Evolutionary conservation across 2,329 filamentous ascomycete genomes (phyloP), one percentile per base, ranked within the genome.

Genomic region (Colletotrichum lini): DNA sequence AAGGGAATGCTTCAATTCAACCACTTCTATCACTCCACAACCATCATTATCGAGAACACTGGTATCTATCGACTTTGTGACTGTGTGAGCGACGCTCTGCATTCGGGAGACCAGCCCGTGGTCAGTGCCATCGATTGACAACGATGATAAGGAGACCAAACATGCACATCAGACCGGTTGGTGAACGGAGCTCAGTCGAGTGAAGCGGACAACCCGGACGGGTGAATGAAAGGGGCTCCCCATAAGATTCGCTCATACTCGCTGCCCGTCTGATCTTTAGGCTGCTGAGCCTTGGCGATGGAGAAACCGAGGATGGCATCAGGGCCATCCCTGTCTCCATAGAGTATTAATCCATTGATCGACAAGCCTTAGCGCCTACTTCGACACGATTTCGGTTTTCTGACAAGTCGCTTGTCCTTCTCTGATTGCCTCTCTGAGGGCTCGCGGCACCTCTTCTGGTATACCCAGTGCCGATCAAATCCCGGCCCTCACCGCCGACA

Each of bases 401-500:
- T 38, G 23, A 23, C 65, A 26, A 16, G 45, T 58, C 44, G 18
- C 38, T 64, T 52, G 61, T 64, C n/a, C 8, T 30, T 30, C 23
- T 52, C 50, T 23, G 50, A 16, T 7, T 53, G 8, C 26, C 18
- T 30, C 4, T 26, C 26, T 8, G 9, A 35, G 16, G 26, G 10
- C 50, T 12, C 50, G 40, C 40, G 12, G 40, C 23, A 9, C 26
- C 10, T 15, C 13, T 54, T 6, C 26, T 35, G 16, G 87, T 67
- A 85, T 86, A 1, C 86, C 87, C 60, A 90, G 87, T 30, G 30
- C 30, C 0, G 30, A 30, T 30, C 30, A 30, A 30, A 30, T 30
- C 44, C 75, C 87, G 89, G 53, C 88, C 84, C 6, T 87, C 87
- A 77, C 90, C 90, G 84, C 85, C 90, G 74, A 88, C 83, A 9